A percentile compares a stretch with the other conserved stretches of the same genome.
phyloP scores from a whole-genome alignment of 2,329 filamentous ascomycete species.

The Hyphodiscus sp. region DNA sequence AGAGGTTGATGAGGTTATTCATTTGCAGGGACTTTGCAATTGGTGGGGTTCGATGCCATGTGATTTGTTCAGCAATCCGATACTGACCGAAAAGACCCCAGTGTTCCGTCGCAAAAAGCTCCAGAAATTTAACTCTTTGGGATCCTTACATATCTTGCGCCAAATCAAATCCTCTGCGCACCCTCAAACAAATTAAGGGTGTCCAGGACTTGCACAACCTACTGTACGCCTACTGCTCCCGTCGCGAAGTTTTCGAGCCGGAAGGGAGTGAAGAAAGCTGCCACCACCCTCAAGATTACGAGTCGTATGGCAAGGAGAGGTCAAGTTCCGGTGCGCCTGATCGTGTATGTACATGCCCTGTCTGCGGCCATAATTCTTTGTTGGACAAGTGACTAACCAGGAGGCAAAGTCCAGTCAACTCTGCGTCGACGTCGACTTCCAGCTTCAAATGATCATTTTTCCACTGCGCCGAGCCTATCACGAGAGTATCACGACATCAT shows the following conservation, averaged over 20 bases:
- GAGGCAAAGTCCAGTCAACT: conserved; percentile 5
- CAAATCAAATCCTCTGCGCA: conserved; percentile 8
- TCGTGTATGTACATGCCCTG: conserved; percentile 9
- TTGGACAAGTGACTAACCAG: conserved; percentile 5
- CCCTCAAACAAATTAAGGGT: conserved; percentile 3
- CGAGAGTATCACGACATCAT: conserved; percentile 9
- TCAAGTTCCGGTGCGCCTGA: no score
- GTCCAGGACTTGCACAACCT: conserved; percentile 4
- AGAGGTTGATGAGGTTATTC: no score
- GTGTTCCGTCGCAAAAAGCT: conserved; percentile 3
- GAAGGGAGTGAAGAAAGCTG: conserved; percentile 10
- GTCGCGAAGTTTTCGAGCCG: conserved; percentile 10
- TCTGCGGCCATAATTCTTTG: conserved; percentile 6
- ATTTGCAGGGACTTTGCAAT: no score
- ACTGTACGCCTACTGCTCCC: conserved; percentile 6
- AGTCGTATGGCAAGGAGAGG: no score
- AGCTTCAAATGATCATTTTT: conserved; percentile 7
- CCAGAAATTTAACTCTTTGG: conserved; percentile 11
- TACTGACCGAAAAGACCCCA: conserved; percentile 1
- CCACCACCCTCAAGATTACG: no score
- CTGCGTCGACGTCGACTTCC: conserved; percentile 7
- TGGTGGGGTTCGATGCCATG: not conserved
- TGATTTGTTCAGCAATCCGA: conserved; percentile 3
- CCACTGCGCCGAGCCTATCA: conserved; percentile 2
- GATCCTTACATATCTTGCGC: conserved; percentile 9